phyloP scores from a whole-genome alignment of 352 stramenopile genomes.

The Globisporangium rhizosaccharum region DNA sequence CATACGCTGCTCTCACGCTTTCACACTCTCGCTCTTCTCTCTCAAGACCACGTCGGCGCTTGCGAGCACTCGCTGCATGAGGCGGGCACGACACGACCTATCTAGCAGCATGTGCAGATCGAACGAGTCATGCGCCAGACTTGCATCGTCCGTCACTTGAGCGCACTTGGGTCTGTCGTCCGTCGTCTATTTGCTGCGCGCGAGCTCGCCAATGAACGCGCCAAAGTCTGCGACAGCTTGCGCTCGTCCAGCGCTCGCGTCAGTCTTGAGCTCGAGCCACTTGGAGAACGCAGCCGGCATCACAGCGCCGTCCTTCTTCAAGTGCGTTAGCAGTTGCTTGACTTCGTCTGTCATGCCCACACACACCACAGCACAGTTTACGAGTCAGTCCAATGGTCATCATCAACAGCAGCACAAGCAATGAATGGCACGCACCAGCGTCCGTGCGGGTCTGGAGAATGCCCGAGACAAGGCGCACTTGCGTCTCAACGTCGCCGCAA shows the following conservation, averaged over 20 bases:
- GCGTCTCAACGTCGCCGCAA: conserved; percentile 54
- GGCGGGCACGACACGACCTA: too few relatives aligned
- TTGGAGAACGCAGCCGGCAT: conserved; percentile 45
- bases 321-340: conserved; percentile 61
- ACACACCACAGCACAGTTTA: conserved; percentile 9
- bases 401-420: conserved; percentile 8
- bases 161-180: not conserved
- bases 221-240: conserved; percentile 57
- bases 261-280: conserved; percentile 72
- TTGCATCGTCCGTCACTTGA: not conserved
- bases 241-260: conserved; percentile 73
- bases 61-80: too few relatives aligned
- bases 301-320: conserved; percentile 59
- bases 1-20: too few relatives aligned
- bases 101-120: too few relatives aligned
- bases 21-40: too few relatives aligned
- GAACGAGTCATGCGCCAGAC: too few relatives aligned
- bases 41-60: too few relatives aligned
- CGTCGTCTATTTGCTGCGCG: conserved; percentile 50
- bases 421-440: conserved; percentile 27
- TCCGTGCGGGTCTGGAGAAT: conserved; percentile 64
- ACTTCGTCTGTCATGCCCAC: conserved; percentile 39
- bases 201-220: conserved; percentile 68
- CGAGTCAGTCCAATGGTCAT: not conserved
- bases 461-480: conserved; percentile 52